Conservation (phyloP, 139 green algal species). For the Penium margaritaceum region DNA sequence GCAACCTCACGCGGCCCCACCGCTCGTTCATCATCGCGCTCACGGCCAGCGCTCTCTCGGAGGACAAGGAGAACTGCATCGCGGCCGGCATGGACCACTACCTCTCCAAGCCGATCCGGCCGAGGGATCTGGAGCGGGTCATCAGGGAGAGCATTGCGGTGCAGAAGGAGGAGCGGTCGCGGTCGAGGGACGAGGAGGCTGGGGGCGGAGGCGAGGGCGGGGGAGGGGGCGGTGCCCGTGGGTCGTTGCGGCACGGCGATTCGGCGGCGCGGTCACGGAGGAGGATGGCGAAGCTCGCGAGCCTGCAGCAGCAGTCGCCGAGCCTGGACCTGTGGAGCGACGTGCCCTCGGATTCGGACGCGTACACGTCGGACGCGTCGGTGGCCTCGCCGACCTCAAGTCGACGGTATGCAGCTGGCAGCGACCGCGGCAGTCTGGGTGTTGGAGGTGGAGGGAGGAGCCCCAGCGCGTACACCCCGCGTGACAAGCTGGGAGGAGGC, state of each 20-base stretch:
- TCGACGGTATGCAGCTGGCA: too few species aligned
- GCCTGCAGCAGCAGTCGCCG: slow-evolving; percentile 3
- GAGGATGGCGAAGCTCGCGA: not conserved
- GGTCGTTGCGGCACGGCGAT: not conserved
- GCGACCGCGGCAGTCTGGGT: too few species aligned
- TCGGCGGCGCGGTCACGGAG: not conserved
- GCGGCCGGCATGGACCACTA: slow-evolving; percentile 28
- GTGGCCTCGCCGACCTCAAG: not conserved
- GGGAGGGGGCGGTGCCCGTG: not conserved
- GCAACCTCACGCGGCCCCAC: not conserved
- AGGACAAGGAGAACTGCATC: slow-evolving; percentile 27
- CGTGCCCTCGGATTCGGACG: not conserved
- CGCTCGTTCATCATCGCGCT: slow-evolving; percentile 40
- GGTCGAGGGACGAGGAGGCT: not conserved
- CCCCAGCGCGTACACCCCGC: too few species aligned
- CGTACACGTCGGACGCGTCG: not conserved
- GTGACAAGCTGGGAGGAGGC: too few species aligned
- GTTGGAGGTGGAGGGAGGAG: too few species aligned
- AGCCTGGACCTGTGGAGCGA: slow-evolving; percentile 1
- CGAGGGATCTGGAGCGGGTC: slow-evolving; percentile 21
- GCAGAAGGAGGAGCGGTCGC: not conserved
- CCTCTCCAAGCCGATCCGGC: slow-evolving; percentile 20
- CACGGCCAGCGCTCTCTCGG: slow-evolving; percentile 15
- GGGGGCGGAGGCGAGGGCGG: not conserved
- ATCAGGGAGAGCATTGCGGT: not conserved